phyloP scores from a whole-genome alignment of 331 rosid species.

The Quercus tomentella region DNA sequence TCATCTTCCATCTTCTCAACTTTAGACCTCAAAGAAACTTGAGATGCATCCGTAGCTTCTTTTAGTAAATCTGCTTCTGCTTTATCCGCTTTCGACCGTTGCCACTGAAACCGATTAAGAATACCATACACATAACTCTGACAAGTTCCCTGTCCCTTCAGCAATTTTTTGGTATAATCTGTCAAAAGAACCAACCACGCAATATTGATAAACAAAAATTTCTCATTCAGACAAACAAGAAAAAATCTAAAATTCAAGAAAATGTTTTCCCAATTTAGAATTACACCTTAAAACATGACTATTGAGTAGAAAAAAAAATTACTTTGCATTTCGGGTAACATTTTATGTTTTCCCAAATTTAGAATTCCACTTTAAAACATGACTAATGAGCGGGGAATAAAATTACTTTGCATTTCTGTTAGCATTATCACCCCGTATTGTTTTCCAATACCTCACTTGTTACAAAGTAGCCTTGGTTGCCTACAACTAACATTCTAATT shows the following conservation, averaged over 20 bases:
- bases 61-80: constrained; percentile 37
- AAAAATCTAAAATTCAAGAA: neutral
- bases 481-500: neutral
- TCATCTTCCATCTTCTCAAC: constrained; percentile 29
- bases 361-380: neutral
- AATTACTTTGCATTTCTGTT: neutral
- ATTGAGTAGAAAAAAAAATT: too few species aligned
- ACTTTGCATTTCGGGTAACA: neutral
- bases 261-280: neutral
- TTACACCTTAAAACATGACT: too few species aligned
- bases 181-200: neutral
- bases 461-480: neutral
- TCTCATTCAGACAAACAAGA: neutral
- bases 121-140: constrained; percentile 30
- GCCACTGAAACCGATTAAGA: constrained; percentile 47
- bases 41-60: constrained; percentile 27
- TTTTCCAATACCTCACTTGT: neutral
- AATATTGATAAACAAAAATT: neutral
- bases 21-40: constrained; percentile 30
- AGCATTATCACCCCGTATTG: neutral
- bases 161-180: constrained; percentile 35
- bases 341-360: neutral
- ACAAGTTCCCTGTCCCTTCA: constrained; percentile 45
- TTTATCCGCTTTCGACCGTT: constrained; percentile 44
- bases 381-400: neutral